phyloP scores from a whole-genome alignment of 139 green algal genomes.

The Closterium sp. region DNA sequence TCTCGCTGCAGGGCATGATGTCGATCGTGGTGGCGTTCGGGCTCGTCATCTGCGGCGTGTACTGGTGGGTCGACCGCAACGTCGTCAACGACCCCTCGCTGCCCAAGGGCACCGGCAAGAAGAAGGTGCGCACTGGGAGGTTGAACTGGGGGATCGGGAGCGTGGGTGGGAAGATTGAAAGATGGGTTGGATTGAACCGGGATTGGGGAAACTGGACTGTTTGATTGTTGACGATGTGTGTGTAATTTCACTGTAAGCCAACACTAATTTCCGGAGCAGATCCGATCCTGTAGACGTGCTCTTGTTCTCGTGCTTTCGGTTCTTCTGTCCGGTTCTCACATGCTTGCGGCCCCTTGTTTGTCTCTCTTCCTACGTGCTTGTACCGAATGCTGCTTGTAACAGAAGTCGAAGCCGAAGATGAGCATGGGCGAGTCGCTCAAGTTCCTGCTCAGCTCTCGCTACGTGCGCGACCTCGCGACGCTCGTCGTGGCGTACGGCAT shows the following conservation, averaged over 20 bases:
- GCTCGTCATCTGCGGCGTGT: slow-evolving; percentile 76
- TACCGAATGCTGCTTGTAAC: not conserved
- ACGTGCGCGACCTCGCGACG: slow-evolving; percentile 94
- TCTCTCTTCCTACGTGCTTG: slow-evolving; percentile 1
- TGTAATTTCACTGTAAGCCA: not conserved
- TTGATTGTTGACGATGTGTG: not conserved
- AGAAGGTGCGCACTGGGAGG: slow-evolving; percentile 59
- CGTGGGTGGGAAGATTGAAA: not conserved
- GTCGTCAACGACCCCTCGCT: slow-evolving; percentile 72
- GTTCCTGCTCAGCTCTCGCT: slow-evolving; percentile 89
- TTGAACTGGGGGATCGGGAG: not conserved
- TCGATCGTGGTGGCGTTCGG: slow-evolving; percentile 88
- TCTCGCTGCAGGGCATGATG: slow-evolving; percentile 95
- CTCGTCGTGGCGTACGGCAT: slow-evolving; percentile 97
- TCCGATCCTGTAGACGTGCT: not conserved
- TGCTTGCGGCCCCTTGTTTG: not conserved
- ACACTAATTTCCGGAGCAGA: not conserved
- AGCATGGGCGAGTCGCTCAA: slow-evolving; percentile 85
- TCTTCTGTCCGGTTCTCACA: not conserved
- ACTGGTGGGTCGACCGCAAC: slow-evolving; percentile 80
- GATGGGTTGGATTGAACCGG: not conserved
- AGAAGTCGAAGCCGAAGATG: slow-evolving; percentile 60
- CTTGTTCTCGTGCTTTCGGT: too few species aligned
- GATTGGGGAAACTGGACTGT: not conserved
- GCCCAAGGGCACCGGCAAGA: slow-evolving; percentile 64